Conservation (phyloP, 495 filamentous ascomycete species). For the Astrothelium macrocarpum region DNA sequence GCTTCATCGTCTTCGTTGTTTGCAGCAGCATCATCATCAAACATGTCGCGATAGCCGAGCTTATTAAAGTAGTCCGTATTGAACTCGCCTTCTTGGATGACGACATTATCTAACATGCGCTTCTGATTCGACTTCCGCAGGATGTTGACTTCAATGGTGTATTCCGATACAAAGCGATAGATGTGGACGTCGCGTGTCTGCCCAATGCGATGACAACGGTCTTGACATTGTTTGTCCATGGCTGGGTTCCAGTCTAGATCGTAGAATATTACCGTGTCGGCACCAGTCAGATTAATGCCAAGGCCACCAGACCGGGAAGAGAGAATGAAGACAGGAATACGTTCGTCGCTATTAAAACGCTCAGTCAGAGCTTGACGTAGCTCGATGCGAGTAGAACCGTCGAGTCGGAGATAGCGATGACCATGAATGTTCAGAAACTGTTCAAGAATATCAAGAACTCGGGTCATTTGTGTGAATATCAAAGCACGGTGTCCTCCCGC, state of each 20-base stretch:
- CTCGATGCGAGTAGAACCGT: slow-evolving; percentile 89
- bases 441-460: slow-evolving; percentile 93
- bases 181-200: slow-evolving; percentile 98
- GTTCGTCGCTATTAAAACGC: slow-evolving; percentile 65
- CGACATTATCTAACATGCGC: slow-evolving; percentile 92
- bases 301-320: slow-evolving; percentile 90
- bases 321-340: slow-evolving; percentile 86
- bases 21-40: slow-evolving; percentile 49
- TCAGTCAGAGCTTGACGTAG: slow-evolving; percentile 92
- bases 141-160: slow-evolving; percentile 98
- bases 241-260: slow-evolving; percentile 99
- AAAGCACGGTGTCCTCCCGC: slow-evolving; percentile 83
- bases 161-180: slow-evolving; percentile 92
- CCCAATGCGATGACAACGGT: slow-evolving; percentile 94
- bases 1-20: slow-evolving; percentile 51
- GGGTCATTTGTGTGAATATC: slow-evolving; percentile 99
- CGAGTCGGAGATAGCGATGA: slow-evolving; percentile 90
- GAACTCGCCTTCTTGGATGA: slow-evolving; percentile 97
- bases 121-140: slow-evolving; percentile 94
- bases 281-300: slow-evolving; percentile 93
- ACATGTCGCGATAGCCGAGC: slow-evolving; percentile 58
- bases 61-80: slow-evolving; percentile 96
- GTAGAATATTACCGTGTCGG: slow-evolving; percentile 98
- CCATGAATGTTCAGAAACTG: slow-evolving; percentile 98
- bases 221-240: slow-evolving; percentile 99